These are phyloP conservation scores for Pythium phragmiticola DNA, from an alignment of 352 stramenopile genomes.

Conservation along the genomic window DNA sequence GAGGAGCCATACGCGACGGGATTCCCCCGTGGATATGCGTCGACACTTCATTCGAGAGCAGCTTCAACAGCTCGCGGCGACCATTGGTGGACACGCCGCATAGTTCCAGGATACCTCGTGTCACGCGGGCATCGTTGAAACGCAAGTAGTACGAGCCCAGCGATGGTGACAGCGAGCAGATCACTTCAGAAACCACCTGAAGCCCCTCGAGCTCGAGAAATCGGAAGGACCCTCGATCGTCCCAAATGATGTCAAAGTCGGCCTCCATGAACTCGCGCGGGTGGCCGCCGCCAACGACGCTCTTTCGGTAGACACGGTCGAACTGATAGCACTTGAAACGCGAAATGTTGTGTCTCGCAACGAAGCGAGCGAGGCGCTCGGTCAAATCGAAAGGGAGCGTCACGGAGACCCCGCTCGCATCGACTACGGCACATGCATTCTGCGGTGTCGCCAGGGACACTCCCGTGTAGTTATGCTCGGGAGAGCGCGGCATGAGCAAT, in stretches of 20 bases:
- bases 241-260: constrained; percentile 87
- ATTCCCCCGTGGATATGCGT: constrained; percentile 59
- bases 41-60: constrained; percentile 77
- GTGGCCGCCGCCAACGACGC: constrained; percentile 62
- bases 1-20: constrained; percentile 55
- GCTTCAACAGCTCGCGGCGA: constrained; percentile 67
- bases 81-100: constrained; percentile 50
- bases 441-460: constrained; percentile 51
- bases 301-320: constrained; percentile 80
- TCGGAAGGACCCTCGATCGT: constrained; percentile 58
- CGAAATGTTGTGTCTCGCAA: constrained; percentile 78
- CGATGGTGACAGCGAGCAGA: constrained; percentile 51
- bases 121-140: constrained; percentile 77
- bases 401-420: constrained; percentile 76
- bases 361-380: constrained; percentile 75
- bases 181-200: constrained; percentile 76
- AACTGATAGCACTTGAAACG: constrained; percentile 87
- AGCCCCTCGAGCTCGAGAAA: constrained; percentile 79
- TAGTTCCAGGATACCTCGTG: constrained; percentile 65
- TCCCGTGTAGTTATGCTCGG: constrained; percentile 67
- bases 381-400: constrained; percentile 84
- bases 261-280: constrained; percentile 79
- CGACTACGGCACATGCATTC: constrained; percentile 65
- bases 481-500: constrained; percentile 69
- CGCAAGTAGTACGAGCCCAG: constrained; percentile 79